phyloP scores from a whole-genome alignment of 2,329 filamentous ascomycete species.

The Xylaria sp. region DNA sequence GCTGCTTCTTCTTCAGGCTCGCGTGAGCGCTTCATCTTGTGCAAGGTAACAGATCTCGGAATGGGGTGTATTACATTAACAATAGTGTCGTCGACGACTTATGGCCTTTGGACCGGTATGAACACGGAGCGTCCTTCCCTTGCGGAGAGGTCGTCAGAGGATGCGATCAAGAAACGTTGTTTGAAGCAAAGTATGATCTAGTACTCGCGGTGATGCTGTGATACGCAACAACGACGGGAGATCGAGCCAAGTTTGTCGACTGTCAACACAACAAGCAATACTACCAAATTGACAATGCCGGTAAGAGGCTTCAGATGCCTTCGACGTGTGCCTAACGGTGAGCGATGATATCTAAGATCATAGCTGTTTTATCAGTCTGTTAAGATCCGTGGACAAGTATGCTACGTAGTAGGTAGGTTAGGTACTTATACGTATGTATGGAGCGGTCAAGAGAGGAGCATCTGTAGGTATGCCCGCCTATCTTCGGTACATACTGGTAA shows the following conservation, averaged over 20 bases:
- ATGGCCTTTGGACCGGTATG: neutral
- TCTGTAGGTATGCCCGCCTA: neutral
- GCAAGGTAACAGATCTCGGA: conserved; percentile 39
- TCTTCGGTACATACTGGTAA: conserved; percentile 2
- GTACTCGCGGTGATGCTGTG: neutral
- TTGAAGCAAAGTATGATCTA: neutral
- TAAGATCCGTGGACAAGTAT: neutral
- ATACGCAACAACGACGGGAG: neutral
- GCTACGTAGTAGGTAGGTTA: neutral
- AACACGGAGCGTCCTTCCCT: neutral
- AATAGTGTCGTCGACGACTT: conserved; percentile 5
- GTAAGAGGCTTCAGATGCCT: neutral
- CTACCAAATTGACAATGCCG: neutral
- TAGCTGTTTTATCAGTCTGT: neutral
- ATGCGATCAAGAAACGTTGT: neutral
- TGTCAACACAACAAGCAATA: neutral
- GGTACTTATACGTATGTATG: neutral
- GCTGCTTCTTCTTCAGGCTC: conserved; percentile 57
- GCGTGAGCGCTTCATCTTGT: conserved; percentile 72
- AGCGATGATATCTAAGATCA: neutral
- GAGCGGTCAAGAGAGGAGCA: conserved; percentile 7
- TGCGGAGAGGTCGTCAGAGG: neutral
- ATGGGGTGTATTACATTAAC: conserved; percentile 53
- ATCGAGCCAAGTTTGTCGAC: neutral
- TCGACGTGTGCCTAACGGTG: conserved; percentile 10